Evolutionary conservation across 257 asterid species (phyloP).

Genomic region (Plantago major): DNA sequence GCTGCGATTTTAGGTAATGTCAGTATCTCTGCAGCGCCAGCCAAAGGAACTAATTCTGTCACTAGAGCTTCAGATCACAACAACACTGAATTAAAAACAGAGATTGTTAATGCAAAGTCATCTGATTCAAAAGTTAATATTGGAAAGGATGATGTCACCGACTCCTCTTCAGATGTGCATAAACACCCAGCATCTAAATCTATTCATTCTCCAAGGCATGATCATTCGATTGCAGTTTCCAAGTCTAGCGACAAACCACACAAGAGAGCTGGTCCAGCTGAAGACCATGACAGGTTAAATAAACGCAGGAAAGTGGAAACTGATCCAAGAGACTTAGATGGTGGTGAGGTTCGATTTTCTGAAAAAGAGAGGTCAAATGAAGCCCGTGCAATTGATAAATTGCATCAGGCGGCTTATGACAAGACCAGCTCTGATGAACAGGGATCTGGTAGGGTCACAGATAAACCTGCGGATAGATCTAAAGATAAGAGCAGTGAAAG

Average conservation of each 20-base stretch:
- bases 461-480: constrained; percentile 60
- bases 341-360: constrained; percentile 49
- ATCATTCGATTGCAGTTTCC: constrained; percentile 27
- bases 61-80: constrained; percentile 45
- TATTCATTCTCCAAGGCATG: constrained; percentile 78
- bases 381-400: constrained; percentile 48
- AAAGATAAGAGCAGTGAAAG: constrained; percentile 82
- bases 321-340: constrained; percentile 67
- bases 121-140: constrained; percentile 50
- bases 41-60: constrained; percentile 45
- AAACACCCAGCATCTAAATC: constrained; percentile 55
- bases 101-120: constrained; percentile 37
- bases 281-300: constrained; percentile 71
- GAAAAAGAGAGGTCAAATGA: constrained; percentile 75
- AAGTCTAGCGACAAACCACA: constrained; percentile 67
- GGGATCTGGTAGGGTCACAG: constrained; percentile 33
- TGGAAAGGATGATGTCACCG: constrained; percentile 63
- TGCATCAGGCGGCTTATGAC: constrained; percentile 45
- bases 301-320: constrained; percentile 86
- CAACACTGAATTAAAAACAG: constrained; percentile 49
- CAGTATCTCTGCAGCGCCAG: constrained; percentile 31
- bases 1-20: constrained; percentile 53
- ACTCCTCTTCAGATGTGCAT: constrained; percentile 40
- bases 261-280: constrained; percentile 80
- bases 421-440: constrained; percentile 63